Evolutionary conservation across 148 eudicot species (phyloP), one percentile per base, ranked within the genome.

Genomic region (Persicaria maculosa): DNA sequence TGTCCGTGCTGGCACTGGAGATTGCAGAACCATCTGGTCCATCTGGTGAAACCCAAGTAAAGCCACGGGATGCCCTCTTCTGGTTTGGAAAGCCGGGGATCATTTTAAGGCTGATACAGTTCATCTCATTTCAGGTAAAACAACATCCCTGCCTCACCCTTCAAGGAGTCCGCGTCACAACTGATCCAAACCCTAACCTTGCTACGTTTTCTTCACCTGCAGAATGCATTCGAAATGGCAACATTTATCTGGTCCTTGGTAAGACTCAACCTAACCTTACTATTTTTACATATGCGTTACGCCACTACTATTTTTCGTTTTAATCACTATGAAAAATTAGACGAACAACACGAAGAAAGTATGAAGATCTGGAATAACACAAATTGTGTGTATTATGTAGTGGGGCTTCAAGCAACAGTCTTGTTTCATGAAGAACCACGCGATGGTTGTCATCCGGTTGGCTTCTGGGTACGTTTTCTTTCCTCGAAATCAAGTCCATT

Each of bases 161-260:
- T 65, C n/a, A n/a, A 64, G 68, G n/a, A 36, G 9, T 1, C 40
- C 40, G 40, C 40, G 40, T 20, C 20, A 22, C 40, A 2, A 59
- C 9, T 65, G 68, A 31, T 25, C 68, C 68, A 1, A 65, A 7
- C n/a, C 17, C 9, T 40, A 64, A 64, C 44, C 45, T 65, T 40
- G 3, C 40, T 14, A 40, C 14, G 70, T 40, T 14, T 36, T 65
- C 46, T 36, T 55, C 25, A 54, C 74, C 47, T 84, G 87, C 97
- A 95, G 99, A 95, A 92, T 81, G 91, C 97, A 77, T 95, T 92
- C 73, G 99, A 95, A 80, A 83, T 95, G 99, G 99, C 99, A 68
- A 90, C 93, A 9, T 95, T 90, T 74, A 78, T 92, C 77, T 95
- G 99, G 99, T 92, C 97, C 72, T 71, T 88, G 97, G 99, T 95